phyloP scores from a whole-genome alignment of 768 basidiomycete species.

The Pisolithus orientalis region DNA sequence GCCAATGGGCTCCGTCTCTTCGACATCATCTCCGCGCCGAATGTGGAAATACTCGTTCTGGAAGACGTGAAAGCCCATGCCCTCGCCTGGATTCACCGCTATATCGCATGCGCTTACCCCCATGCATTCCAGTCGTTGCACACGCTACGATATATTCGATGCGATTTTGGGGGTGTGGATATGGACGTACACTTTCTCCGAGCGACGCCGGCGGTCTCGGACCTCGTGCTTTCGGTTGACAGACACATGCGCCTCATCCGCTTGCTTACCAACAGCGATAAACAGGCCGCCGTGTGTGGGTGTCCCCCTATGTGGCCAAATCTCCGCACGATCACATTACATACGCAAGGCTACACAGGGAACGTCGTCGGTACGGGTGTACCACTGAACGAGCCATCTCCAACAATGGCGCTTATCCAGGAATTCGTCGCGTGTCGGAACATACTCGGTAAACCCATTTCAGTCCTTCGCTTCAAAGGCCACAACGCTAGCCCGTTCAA shows the following conservation, averaged over 20 bases:
- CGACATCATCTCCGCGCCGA: conserved; percentile 26
- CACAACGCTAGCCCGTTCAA: conserved; percentile 23
- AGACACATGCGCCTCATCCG: conserved; percentile 24
- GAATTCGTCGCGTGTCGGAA: conserved; percentile 19
- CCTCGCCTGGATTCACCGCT: conserved; percentile 23
- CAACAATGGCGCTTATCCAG: conserved; percentile 24
- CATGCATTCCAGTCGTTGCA: conserved; percentile 23
- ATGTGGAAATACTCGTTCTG: conserved; percentile 25
- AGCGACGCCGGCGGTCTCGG: conserved; percentile 25
- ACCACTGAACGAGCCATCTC: conserved; percentile 25
- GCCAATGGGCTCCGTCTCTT: conserved; percentile 25
- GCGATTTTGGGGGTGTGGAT: conserved; percentile 24
- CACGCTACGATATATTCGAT: conserved; percentile 22
- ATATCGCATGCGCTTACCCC: conserved; percentile 21
- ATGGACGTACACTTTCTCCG: conserved; percentile 27
- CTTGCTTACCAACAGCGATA: conserved; percentile 29
- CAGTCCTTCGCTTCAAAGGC: conserved; percentile 22
- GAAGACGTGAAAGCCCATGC: conserved; percentile 25
- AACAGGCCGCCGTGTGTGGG: conserved; percentile 23
- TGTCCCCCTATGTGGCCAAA: conserved; percentile 24
- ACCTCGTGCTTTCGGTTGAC: conserved; percentile 27
- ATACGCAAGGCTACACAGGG: conserved; percentile 24
- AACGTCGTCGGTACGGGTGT: conserved; percentile 13
- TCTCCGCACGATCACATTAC: conserved; percentile 21
- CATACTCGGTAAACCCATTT: conserved; percentile 15